These are phyloP conservation scores for Cynanchum wilfordii DNA, from an alignment of 257 asterid species.

Conservation along the genomic window DNA sequence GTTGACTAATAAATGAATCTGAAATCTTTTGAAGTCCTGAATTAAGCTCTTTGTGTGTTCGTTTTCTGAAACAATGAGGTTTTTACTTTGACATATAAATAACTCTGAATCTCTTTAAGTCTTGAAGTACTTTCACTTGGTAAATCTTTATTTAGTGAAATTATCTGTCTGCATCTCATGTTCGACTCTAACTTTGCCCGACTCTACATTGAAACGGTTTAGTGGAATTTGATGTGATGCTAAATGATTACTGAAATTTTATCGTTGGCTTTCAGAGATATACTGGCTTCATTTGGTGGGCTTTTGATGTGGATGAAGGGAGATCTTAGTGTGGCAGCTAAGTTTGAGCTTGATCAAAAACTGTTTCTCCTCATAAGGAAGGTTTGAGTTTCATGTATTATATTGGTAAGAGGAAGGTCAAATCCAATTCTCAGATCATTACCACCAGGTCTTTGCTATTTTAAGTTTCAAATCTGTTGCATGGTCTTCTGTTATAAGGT, in stretches of 20 bases:
- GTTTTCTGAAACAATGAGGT: neutral
- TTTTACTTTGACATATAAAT: neutral
- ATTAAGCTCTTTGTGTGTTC: too few species aligned
- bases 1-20: neutral
- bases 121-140: neutral
- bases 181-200: neutral
- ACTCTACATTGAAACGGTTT: neutral
- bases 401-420: neutral
- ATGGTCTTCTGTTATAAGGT: neutral
- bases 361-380: slow-evolving; percentile 73
- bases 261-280: slow-evolving; percentile 41
- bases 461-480: neutral
- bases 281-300: slow-evolving; percentile 70
- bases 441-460: neutral
- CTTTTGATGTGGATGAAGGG: slow-evolving; percentile 70
- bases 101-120: neutral
- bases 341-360: slow-evolving; percentile 83
- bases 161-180: neutral
- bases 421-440: neutral
- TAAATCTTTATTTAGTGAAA: neutral
- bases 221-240: neutral
- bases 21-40: too few species aligned
- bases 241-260: neutral
- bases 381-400: slow-evolving; percentile 2
- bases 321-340: slow-evolving; percentile 50